phyloP scores from a whole-genome alignment of 306 rosid species.

The Rubus idaeus region DNA sequence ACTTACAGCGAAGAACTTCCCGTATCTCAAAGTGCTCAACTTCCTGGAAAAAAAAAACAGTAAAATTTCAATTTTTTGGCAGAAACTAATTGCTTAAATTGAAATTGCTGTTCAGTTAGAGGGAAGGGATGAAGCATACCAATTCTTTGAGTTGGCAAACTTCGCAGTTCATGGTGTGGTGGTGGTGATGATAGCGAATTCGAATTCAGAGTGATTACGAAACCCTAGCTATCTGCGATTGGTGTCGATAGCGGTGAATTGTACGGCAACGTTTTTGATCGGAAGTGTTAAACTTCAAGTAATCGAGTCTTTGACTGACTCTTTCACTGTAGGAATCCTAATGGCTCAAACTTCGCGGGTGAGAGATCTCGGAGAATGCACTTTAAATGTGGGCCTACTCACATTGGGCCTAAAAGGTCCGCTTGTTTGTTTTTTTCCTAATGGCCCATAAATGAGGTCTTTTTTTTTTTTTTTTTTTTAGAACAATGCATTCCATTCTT shows the following conservation, averaged over 20 bases:
- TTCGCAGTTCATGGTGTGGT: conserved; percentile 76
- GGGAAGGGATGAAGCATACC: conserved; percentile 31
- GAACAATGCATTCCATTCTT: too few species aligned
- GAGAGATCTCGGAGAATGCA: neutral
- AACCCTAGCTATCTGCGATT: conserved; percentile 32
- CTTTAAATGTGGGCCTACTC: neutral
- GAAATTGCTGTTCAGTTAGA: too few species aligned
- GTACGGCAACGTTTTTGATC: neutral
- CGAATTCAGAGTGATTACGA: neutral
- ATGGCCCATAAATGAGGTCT: too few species aligned
- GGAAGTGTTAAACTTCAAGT: neutral
- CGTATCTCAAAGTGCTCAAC: conserved; percentile 87
- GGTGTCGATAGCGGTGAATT: neutral
- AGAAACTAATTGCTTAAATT: neutral
- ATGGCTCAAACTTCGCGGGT: neutral
- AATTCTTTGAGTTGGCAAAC: conserved; percentile 92
- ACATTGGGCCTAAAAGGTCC: neutral
- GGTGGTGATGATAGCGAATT: conserved; percentile 12
- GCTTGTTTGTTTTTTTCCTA: too few species aligned
- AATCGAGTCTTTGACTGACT: conserved; percentile 5
- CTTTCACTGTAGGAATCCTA: neutral
- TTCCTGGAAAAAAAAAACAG: conserved; percentile 48
- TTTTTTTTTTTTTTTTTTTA: too few species aligned
- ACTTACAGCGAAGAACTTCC: conserved; percentile 88
- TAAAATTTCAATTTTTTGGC: neutral